Evolutionary conservation across 768 basidiomycete species (phyloP).

Genomic region (Hericium rajendrae): DNA sequence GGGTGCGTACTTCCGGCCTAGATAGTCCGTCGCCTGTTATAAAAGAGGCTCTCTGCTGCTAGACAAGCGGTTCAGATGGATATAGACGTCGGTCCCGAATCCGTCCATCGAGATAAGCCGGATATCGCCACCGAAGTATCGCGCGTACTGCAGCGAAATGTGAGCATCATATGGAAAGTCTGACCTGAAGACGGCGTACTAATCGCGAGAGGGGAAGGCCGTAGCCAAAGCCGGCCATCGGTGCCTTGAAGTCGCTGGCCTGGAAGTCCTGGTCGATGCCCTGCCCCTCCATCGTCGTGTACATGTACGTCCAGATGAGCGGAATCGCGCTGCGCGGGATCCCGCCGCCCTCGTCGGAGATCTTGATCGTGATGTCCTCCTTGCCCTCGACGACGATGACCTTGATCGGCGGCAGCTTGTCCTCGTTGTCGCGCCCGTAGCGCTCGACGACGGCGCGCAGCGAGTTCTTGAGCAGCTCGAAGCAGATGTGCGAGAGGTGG

Average conservation of each 20-base stretch:
- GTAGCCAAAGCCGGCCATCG: constrained; percentile 96
- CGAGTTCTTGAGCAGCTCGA: constrained; percentile 97
- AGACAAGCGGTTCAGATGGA: constrained; percentile 79
- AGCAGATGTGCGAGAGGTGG: constrained; percentile 92
- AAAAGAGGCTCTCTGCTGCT: constrained; percentile 75
- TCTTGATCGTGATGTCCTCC: constrained; percentile 99
- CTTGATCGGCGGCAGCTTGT: constrained; percentile 81
- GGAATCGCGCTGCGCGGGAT: constrained; percentile 85
- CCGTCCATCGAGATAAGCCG: constrained; percentile 97
- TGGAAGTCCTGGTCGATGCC: constrained; percentile 71
- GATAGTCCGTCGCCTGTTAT: constrained; percentile 18
- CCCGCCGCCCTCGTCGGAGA: constrained; percentile 93
- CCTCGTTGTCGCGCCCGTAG: constrained; percentile 73
- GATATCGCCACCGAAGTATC: constrained; percentile 93
- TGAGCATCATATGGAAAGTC: background rate
- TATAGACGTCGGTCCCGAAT: constrained; percentile 92
- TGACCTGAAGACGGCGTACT: constrained; percentile 34
- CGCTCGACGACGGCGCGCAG: constrained; percentile 93
- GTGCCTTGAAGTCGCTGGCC: constrained; percentile 88
- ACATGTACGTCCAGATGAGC: constrained; percentile 98
- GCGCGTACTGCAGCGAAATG: constrained; percentile 54
- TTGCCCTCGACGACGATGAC: constrained; percentile 95
- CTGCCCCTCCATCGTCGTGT: constrained; percentile 72
- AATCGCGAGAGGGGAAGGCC: constrained; percentile 86
- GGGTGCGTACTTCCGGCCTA: no score